Evolutionary conservation across 495 filamentous ascomycete species (phyloP), one percentile per base, ranked within the genome.

Genomic region (Penicillium paradoxum): DNA sequence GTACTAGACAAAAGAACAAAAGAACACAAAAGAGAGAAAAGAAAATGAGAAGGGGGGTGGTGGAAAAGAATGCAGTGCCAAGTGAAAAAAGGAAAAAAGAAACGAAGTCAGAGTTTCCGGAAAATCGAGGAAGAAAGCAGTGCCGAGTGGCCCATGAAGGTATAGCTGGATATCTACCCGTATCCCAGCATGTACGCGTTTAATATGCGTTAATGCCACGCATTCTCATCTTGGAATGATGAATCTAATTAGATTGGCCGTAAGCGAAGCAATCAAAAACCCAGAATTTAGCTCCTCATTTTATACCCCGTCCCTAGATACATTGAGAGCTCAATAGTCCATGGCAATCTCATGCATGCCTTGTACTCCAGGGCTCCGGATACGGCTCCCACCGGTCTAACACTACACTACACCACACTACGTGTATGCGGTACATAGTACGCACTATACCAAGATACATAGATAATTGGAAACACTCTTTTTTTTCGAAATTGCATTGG

Each of bases 151-250:
- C 55, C 46, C 33, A 49, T 43, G 55, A 49, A 50, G 39, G 29
- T 45, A 51, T 53, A 44, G 50, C 50, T 44, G 41, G 62, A 62
- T 65, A 65, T 49, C 59, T 65, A 65, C 62, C 62, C 62, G 62
- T 33, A 32, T 42, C 25, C 11, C 11, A 19, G 18, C 33, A 21
- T 29, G 32, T 38, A 27, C 46, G 25, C 41, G 25, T 44, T 44
- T 44, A 44, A 44, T 44, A 44, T 44, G 18, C 10, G 1, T 1
- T 51, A 43, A 22, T 51, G 38, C 49, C 38, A 42, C 38, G 49
- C 46, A 49, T 33, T 27, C n/a, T n/a, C n/a, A n/a, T n/a, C n/a
- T n/a, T n/a, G n/a, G n/a, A n/a, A n/a, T n/a, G n/a, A n/a, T n/a
- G n/a, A n/a, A 32, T 32, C 10, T 32, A 32, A 32, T 9, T 32